phyloP scores from a whole-genome alignment of 306 rosid species.

The Abrus precatorius region DNA sequence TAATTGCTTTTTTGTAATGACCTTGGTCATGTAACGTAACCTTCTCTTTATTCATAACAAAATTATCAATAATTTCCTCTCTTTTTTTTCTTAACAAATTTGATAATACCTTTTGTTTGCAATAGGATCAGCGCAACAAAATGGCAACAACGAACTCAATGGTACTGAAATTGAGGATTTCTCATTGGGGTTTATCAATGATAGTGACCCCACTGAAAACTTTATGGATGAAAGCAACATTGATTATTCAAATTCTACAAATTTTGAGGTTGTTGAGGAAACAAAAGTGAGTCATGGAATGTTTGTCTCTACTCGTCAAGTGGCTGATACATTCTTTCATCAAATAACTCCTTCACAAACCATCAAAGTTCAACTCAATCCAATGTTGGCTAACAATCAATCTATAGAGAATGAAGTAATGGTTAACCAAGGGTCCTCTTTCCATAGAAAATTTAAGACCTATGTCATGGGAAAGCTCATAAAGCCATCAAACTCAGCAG shows the following conservation, averaged over 20 bases:
- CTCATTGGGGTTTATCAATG: constrained; percentile 77
- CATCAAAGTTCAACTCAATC: constrained; percentile 77
- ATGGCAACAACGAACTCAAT: constrained; percentile 56
- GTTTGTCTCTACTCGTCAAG: constrained; percentile 79
- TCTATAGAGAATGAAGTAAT: constrained; percentile 43
- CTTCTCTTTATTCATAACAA: not conserved
- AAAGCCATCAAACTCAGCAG: constrained; percentile 59
- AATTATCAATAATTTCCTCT: not conserved
- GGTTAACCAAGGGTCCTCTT: constrained; percentile 34
- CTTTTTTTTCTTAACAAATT: not conserved
- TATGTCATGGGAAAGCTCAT: constrained; percentile 42
- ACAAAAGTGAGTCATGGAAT: constrained; percentile 82
- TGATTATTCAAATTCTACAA: constrained; percentile 71
- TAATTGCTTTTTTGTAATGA: constrained; percentile 6
- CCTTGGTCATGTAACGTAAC: not conserved
- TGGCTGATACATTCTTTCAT: constrained; percentile 88
- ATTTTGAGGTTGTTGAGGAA: constrained; percentile 86
- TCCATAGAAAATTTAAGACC: constrained; percentile 46
- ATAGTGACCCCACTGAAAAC: constrained; percentile 58
- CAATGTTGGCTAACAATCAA: constrained; percentile 43
- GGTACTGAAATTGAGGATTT: constrained; percentile 60
- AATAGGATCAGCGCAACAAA: constrained; percentile 54
- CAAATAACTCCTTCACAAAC: constrained; percentile 87
- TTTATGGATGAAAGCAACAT: constrained; percentile 63
- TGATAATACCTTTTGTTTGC: constrained; percentile 29